Evolutionary conservation across 83 land plant genomes (phyloP).

Genomic region (Larix sibirica): DNA sequence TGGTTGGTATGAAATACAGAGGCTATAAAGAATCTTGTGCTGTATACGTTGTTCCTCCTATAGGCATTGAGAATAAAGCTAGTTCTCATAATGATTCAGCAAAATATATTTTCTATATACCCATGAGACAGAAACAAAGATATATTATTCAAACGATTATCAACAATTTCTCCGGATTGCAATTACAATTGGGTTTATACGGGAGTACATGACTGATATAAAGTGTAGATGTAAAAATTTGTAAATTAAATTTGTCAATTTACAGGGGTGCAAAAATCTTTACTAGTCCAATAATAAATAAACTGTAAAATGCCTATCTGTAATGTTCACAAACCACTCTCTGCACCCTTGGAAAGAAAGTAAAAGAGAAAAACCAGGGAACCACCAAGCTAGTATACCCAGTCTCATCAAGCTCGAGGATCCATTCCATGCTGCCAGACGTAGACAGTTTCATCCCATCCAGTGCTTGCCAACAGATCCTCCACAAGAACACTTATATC

Average conservation of each 20-base stretch:
- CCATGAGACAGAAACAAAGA: no score
- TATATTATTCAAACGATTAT: no score
- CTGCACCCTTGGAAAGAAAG: background rate
- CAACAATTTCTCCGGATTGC: no score
- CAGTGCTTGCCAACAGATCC: slow-evolving; percentile 87
- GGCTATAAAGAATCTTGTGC: no score
- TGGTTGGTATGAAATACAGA: no score
- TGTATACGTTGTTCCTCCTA: no score
- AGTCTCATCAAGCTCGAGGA: slow-evolving; percentile 54
- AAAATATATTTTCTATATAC: no score
- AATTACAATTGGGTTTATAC: background rate
- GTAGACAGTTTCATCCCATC: slow-evolving; percentile 93
- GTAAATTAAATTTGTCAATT: background rate
- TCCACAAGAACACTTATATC: slow-evolving; percentile 96
- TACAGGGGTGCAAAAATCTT: background rate
- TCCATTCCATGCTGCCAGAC: slow-evolving; percentile 97
- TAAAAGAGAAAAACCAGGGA: no score
- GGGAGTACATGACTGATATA: background rate
- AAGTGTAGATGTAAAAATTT: background rate
- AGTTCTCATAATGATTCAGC: no score
- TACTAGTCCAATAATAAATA: background rate
- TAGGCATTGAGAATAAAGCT: no score
- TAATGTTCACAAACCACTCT: background rate
- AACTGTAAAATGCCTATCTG: background rate
- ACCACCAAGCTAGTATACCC: background rate